Evolutionary conservation across 2,329 filamentous ascomycete genomes (phyloP), one percentile per base, ranked within the genome.

Genomic region (Monosporascus sp.): DNA sequence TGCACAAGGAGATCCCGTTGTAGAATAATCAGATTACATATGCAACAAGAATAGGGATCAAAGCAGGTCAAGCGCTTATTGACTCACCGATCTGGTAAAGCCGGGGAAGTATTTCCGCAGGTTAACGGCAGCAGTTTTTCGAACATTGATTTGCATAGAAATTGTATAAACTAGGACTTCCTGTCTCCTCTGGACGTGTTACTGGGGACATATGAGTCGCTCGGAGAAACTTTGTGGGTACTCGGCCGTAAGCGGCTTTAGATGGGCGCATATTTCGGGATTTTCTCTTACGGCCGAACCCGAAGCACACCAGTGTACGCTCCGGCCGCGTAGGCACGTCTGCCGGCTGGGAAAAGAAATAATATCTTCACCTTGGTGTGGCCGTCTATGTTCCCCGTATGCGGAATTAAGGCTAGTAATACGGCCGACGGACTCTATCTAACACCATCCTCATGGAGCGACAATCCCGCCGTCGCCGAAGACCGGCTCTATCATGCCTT

Each of bases 401-500:
- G 14, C 14, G 45, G 46, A 50, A n/a, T 45, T 25, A 36, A 5
- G 22, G 5, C 3, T 25, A 35, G 8, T 18, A 2, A 50, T 56
- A 56, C 54, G 51, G 47, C 56, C 54, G 53, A 58, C 39, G n/a
- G 17, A n/a, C 6, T 50, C 35, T 3, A 9, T 9, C 7, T 25
- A 39, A 9, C 18, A 54, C 17, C 54, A 58, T 61, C 25, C 24
- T 51, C 47, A 59, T 58, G 58, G 58, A 64, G 45, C 54, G 56
- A 50, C 57, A 49, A 52, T 38, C 51, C 54, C 66, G 60, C 18
- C 65, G 65, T 17, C 68, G 69, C 7, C 60, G 69, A 39, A 59
- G 69, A 38, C 66, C 67, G 7, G 71, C 72, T 4, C 56, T 74
- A 25, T 75, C 74, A 0, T 77, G 74, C 54, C 56, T 72, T 17